Conservation (phyloP, 306 rosid species). For the Delonix regia region DNA sequence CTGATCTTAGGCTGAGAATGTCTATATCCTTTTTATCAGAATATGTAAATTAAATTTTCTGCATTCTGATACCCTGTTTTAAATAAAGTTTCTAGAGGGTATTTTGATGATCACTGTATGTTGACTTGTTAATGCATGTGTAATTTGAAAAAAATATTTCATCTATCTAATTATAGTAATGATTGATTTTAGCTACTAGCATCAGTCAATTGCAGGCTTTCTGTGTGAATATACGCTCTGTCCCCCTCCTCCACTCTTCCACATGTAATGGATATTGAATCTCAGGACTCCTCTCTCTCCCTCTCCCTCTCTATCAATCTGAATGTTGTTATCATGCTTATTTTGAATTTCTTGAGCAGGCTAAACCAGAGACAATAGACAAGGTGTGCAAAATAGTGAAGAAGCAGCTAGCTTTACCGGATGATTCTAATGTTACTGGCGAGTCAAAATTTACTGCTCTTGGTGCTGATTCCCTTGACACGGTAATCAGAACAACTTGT, state of each 20-base stretch:
- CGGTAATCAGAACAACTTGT: neutral
- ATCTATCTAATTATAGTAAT: neutral
- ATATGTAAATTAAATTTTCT: neutral
- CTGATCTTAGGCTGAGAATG: neutral
- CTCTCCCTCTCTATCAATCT: neutral
- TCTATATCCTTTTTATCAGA: neutral
- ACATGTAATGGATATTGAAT: neutral
- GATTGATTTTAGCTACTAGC: neutral
- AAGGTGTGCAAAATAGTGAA: constrained; percentile 13
- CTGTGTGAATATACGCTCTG: neutral
- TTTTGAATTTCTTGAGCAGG: neutral
- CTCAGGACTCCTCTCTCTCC: neutral
- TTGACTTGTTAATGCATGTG: neutral
- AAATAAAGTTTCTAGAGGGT: neutral
- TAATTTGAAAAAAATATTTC: neutral
- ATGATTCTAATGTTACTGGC: constrained; percentile 5
- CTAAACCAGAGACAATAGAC: neutral
- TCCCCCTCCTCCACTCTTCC: neutral
- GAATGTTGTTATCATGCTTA: neutral
- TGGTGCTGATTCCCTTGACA: constrained; percentile 8
- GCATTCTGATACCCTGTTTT: neutral
- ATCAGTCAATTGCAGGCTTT: neutral
- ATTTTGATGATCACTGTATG: neutral
- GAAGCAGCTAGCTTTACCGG: neutral
- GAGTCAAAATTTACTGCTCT: constrained; percentile 4